phyloP scores from a whole-genome alignment of 177 flowering plant species.

The Vitis hybrid region DNA sequence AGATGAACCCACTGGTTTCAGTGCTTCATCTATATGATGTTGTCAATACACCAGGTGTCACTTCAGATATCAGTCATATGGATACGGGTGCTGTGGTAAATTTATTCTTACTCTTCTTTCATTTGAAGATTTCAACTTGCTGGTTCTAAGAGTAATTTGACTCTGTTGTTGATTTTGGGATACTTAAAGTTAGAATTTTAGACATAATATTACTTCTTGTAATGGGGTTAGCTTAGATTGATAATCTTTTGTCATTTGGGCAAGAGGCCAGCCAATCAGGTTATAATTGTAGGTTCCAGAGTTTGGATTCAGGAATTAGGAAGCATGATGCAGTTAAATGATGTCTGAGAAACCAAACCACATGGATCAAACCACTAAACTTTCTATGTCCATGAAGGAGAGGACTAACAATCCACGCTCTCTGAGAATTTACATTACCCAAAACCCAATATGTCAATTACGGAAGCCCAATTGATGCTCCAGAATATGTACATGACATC shows the following conservation, averaged over 20 bases:
- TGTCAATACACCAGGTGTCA: constrained; percentile 88
- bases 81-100: constrained; percentile 93
- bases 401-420: background rate
- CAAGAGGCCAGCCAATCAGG: background rate
- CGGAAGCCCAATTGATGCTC: too few relatives aligned
- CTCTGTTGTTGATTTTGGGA: background rate
- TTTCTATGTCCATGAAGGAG: background rate
- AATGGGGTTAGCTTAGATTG: background rate
- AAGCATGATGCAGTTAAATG: background rate
- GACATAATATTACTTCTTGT: background rate
- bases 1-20: constrained; percentile 92
- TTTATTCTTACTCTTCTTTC: background rate
- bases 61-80: constrained; percentile 96
- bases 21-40: constrained; percentile 93
- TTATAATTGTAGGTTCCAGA: background rate
- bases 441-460: too few relatives aligned
- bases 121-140: background rate
- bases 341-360: background rate
- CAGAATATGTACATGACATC: too few relatives aligned
- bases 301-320: background rate
- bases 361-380: background rate
- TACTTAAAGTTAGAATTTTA: too few relatives aligned
- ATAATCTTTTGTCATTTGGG: background rate
- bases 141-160: background rate
- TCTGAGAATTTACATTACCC: too few relatives aligned